These are phyloP conservation scores for Phanerochaete carnosa DNA, from an alignment of 768 basidiomycete species.

Conservation along the genomic window DNA sequence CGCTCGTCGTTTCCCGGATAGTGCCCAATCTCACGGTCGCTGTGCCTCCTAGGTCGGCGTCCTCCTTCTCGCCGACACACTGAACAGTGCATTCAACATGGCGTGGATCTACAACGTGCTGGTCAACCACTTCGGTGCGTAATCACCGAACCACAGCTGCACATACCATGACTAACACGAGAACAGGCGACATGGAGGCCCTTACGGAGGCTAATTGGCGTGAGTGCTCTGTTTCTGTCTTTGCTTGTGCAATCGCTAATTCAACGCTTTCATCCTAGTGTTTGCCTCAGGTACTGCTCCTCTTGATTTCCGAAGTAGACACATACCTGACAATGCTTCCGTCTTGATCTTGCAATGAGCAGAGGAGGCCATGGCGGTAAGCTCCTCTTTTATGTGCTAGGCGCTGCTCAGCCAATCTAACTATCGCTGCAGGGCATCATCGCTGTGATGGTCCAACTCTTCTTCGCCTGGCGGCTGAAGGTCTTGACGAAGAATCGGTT, in stretches of 20 bases:
- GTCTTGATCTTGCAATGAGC: background rate
- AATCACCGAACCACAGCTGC: too few relatives aligned
- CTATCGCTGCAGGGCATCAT: constrained; percentile 12
- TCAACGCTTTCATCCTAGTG: background rate
- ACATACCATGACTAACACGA: background rate
- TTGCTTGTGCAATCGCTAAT: background rate
- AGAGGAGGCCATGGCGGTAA: constrained; percentile 11
- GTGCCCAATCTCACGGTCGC: background rate
- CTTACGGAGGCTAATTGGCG: constrained; percentile 1
- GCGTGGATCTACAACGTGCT: constrained; percentile 14
- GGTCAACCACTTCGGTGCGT: constrained; percentile 11
- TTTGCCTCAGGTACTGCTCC: background rate
- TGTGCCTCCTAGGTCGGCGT: constrained; percentile 8
- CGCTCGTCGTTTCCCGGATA: background rate
- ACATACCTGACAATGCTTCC: background rate
- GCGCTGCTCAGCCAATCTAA: background rate
- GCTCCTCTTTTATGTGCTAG: background rate
- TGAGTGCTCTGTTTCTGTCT: background rate
- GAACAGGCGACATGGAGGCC: constrained; percentile 2
- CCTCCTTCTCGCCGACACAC: constrained; percentile 13
- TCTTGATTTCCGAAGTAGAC: background rate
- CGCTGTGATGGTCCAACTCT: constrained; percentile 12
- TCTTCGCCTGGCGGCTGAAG: constrained; percentile 13
- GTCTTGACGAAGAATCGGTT: constrained; percentile 9
- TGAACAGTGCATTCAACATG: constrained; percentile 15